These are phyloP conservation scores for Podospora australis DNA, from an alignment of 495 filamentous ascomycete species.

Conservation along the genomic window DNA sequence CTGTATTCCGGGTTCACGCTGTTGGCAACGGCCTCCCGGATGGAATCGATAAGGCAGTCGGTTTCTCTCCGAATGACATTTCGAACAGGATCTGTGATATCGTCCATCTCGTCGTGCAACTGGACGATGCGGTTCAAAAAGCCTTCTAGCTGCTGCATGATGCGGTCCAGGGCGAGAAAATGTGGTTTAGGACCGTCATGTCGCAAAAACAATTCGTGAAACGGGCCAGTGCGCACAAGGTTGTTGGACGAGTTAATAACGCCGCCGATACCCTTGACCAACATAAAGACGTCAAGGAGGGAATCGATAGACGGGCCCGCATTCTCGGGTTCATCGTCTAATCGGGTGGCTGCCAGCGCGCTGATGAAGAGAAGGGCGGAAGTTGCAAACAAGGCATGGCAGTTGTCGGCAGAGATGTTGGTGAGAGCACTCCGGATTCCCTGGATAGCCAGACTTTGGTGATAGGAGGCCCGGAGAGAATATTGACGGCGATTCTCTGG, in stretches of 20 bases:
- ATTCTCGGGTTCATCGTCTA: not conserved
- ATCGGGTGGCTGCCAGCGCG: slow-evolving; percentile 11
- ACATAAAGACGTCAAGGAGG: slow-evolving; percentile 18
- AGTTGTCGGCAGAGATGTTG: slow-evolving; percentile 22
- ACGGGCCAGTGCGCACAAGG: slow-evolving; percentile 11
- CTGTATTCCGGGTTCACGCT: slow-evolving; percentile 16
- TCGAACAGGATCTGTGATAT: slow-evolving; percentile 1
- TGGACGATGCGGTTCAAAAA: slow-evolving; percentile 1
- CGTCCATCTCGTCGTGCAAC: no score
- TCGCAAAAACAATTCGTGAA: slow-evolving; percentile 11
- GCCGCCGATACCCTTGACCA: slow-evolving; percentile 21
- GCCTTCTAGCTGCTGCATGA: slow-evolving; percentile 7
- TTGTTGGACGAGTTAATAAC: slow-evolving; percentile 14
- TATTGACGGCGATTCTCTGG: slow-evolving; percentile 9
- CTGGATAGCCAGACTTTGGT: slow-evolving; percentile 21
- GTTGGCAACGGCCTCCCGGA: slow-evolving; percentile 1
- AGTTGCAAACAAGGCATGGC: slow-evolving; percentile 23
- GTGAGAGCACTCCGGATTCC: slow-evolving; percentile 16
- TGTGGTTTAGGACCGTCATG: not conserved
- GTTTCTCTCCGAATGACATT: slow-evolving; percentile 11
- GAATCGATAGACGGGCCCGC: slow-evolving; percentile 13
- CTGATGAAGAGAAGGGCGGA: slow-evolving; percentile 22
- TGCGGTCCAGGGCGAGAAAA: slow-evolving; percentile 4
- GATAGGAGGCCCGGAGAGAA: slow-evolving; percentile 15
- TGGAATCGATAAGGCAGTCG: slow-evolving; percentile 1